A percentile compares a stretch with the other conserved stretches of the same genome.
These are phyloP conservation scores for Corymbia calophylla DNA, from an alignment of 441 rosid species.

Conservation along the genomic window DNA sequence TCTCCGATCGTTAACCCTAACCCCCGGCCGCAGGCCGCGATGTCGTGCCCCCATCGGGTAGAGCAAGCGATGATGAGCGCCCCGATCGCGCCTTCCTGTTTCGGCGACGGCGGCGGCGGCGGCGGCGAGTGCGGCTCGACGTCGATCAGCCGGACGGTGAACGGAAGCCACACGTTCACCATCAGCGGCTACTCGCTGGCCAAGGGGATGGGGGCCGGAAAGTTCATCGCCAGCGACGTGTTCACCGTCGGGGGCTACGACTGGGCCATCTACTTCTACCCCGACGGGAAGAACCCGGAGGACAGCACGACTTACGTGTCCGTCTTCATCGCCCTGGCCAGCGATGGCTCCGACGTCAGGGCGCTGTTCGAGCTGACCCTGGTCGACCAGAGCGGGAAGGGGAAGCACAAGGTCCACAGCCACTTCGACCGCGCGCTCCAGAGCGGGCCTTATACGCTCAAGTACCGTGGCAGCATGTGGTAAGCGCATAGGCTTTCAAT, in stretches of 20 bases:
- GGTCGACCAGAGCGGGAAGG: conserved; percentile 1
- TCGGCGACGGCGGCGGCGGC: not conserved
- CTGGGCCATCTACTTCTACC: conserved; percentile 1
- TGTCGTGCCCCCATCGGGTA: too few species aligned
- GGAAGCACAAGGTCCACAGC: conserved; percentile 2
- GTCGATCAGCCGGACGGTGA: conserved; percentile 1
- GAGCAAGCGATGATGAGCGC: not conserved
- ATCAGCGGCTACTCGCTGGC: conserved; percentile 1
- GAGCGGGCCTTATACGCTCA: conserved; percentile 1
- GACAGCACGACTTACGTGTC: not conserved
- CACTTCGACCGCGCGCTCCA: conserved; percentile 1
- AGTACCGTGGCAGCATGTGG: conserved; percentile 3
- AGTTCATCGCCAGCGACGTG: not conserved
- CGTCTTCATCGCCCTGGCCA: conserved; percentile 1
- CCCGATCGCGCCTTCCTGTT: not conserved
- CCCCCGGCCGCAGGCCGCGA: not conserved
- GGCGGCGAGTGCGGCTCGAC: not conserved
- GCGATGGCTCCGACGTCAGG: conserved; percentile 1
- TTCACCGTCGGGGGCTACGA: conserved; percentile 2
- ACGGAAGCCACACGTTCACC: not conserved
- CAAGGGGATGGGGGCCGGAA: conserved; percentile 1
- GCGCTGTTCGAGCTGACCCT: not conserved
- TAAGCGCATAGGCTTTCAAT: not conserved
- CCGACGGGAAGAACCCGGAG: conserved; percentile 2
- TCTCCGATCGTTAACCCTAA: not conserved